Evolutionary conservation across 1,284 basidiomycete species (phyloP), one percentile per base, ranked within the genome.

Genomic region (Austroboletus rostrupii): DNA sequence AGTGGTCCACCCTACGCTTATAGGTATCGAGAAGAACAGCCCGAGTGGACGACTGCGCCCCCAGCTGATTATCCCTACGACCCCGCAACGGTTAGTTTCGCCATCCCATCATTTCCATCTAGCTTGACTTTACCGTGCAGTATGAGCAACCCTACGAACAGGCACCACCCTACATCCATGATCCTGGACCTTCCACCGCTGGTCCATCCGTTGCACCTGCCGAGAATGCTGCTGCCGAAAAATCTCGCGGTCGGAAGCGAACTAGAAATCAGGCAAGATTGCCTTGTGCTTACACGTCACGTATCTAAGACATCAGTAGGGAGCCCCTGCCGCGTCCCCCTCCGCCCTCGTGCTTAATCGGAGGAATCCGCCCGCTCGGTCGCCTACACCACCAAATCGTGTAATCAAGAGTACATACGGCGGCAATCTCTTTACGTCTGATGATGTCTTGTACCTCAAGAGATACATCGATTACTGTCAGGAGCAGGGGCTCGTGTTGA

Each of bases 341-440:
- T 73, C 84, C 11, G 74, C 78, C 13, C 69, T 89, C 32, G 85
- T 88, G 6, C 71, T 77, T 0, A 86, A 81, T 59, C 69, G 75
- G 43, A 75, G 77, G 32, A 80, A 83, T 46, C 80, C 83, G 1
- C 76, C 79, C 29, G 82, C 81, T n/a, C 78, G 87, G 4, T 90
- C 88, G 13, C 88, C 88, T 9, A 87, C 86, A 0, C 88, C 88
- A 17, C 88, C 88, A 12, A 80, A 76, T 3, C 79, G 86, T 8
- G 81, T 90, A n/a, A 81, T 90, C 61, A 90, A 88, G 67, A 90
- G 87, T 59, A 89, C 87, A 0, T 90, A 89, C 59, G 88, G 88
- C 40, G 89, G 88, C 3, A 90, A 91, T 61, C 62, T 90, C 36
- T 91, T 90, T 61, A 91, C 88, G 0, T 75, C 82, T 1, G 88